These are phyloP conservation scores for Leccinum truebloodii DNA, from an alignment of 768 basidiomycete genomes.

Conservation along the genomic window DNA sequence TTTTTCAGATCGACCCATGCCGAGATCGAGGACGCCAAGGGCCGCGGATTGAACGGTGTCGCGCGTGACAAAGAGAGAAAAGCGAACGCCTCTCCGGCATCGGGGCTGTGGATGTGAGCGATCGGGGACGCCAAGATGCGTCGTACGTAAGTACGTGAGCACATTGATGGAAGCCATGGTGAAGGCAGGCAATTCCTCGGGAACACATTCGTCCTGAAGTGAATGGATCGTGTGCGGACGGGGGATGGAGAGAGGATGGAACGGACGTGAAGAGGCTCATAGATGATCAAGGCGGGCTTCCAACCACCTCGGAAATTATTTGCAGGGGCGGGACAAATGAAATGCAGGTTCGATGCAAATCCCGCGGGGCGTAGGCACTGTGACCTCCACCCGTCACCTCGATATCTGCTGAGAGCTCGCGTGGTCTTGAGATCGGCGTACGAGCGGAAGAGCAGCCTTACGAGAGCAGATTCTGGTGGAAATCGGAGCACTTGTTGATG, in stretches of 20 bases:
- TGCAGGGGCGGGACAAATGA: constrained; percentile 70
- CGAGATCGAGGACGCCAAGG: constrained; percentile 56
- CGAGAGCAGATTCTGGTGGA: constrained; percentile 53
- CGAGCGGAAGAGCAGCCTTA: constrained; percentile 75
- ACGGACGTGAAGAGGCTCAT: constrained; percentile 85
- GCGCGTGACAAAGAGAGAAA: constrained; percentile 60
- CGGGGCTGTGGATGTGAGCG: constrained; percentile 55
- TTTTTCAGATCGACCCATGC: constrained; percentile 48
- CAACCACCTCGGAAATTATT: constrained; percentile 72
- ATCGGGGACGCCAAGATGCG: not conserved
- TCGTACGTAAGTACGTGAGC: constrained; percentile 52
- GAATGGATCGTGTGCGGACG: constrained; percentile 2
- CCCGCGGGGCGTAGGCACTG: constrained; percentile 46
- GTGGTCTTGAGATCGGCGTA: constrained; percentile 60
- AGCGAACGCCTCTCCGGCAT: constrained; percentile 79
- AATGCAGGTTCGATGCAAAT: constrained; percentile 73
- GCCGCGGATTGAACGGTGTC: constrained; percentile 68
- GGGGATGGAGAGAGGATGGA: not conserved
- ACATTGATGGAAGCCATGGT: constrained; percentile 60
- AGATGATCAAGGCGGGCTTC: constrained; percentile 63
- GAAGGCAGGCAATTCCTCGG: constrained; percentile 74
- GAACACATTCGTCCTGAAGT: constrained; percentile 71
- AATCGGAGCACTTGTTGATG: constrained; percentile 79
- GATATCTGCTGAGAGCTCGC: constrained; percentile 71
- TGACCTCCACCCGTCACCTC: constrained; percentile 71